Base-by-base conservation (phyloP, 2,329 filamentous ascomycete species). In the Macrophomina pseudophaseolina region DNA sequence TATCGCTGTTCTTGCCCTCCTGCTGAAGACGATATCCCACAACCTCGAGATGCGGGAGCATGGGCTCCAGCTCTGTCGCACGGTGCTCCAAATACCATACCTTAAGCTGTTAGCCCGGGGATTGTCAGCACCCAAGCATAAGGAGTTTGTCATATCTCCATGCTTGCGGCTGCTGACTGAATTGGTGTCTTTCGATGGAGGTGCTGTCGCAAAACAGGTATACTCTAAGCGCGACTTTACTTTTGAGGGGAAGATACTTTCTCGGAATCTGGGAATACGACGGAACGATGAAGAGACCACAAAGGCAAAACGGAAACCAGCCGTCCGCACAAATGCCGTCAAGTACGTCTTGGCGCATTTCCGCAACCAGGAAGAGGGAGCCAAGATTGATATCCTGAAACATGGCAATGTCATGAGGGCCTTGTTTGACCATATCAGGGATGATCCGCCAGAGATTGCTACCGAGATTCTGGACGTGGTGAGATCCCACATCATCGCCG, bases 131-230 rank as follows among this genome's bases (percentile, higher is more conserved):
- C 90, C 91, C 30, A 94, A 93, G 77, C 86, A 88, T 56, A 97
- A 96, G 74, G 93, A 93, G 46, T 93, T 92, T 77, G 83, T 98
- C 67, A 94, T 97, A 68, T 95, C 93, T 2, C 94, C 95, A 0
- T 94, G 91, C 30, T 81, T 99, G 67, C 89, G 94, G 66, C 81
- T 99, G 62, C 85, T 99, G 68, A 91, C 90, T 62, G 94, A 99
- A 79, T 85, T 94, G n/a, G 87, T 92, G 16, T 88, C 85, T 65
- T 91, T 97, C 70, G 94, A 98, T 78, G 93, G 93, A 16, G 96
- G 95, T 14, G 87, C 88, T 49, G 85, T 93, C 65, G 92, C 94
- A 33, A 89, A 88, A 71, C 85, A 89, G 53, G 84, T 97, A 40
- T 96, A 97, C 76, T 86, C 90, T 63, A 89, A 89, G 38, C 87